Evolutionary conservation across 345 rosid genomes (phyloP).

Genomic region (Citrus reticulata): DNA sequence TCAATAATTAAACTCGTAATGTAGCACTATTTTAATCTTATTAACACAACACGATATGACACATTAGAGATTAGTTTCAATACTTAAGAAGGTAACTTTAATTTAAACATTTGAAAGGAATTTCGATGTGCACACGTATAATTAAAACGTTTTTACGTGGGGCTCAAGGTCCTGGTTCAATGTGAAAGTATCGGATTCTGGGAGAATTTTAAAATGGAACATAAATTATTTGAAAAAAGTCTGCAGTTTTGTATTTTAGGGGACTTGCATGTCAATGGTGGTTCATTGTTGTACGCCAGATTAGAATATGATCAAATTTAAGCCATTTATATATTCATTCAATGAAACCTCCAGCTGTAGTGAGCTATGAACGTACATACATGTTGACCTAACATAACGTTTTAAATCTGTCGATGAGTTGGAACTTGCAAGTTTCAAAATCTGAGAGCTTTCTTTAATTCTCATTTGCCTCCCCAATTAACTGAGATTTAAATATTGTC

Average conservation of each 20-base stretch:
- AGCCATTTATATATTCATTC: slow-evolving; percentile 18
- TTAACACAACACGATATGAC: too few species aligned
- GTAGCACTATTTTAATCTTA: too few species aligned
- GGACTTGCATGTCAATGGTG: slow-evolving; percentile 19
- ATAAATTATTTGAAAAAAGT: neutral
- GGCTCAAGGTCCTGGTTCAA: slow-evolving; percentile 28
- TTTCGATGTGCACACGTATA: too few species aligned
- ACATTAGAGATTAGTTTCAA: too few species aligned
- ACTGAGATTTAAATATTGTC: too few species aligned
- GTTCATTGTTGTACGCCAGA: slow-evolving; percentile 40
- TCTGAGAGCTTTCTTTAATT: neutral
- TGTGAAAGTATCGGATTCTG: slow-evolving; percentile 18
- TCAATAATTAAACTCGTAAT: too few species aligned
- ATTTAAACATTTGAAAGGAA: too few species aligned
- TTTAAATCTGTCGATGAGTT: slow-evolving; percentile 39
- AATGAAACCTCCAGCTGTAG: slow-evolving; percentile 51
- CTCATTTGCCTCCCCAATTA: neutral
- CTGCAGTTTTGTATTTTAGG: slow-evolving; percentile 3
- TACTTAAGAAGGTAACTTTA: too few species aligned
- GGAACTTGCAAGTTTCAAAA: slow-evolving; percentile 25
- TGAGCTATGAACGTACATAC: slow-evolving; percentile 26
- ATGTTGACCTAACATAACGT: slow-evolving; percentile 25
- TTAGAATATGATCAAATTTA: slow-evolving; percentile 12
- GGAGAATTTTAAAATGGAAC: neutral
- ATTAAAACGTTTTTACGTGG: neutral